Base-by-base conservation (phyloP, 805 yeast species). In the Starmerella bombicola region DNA sequence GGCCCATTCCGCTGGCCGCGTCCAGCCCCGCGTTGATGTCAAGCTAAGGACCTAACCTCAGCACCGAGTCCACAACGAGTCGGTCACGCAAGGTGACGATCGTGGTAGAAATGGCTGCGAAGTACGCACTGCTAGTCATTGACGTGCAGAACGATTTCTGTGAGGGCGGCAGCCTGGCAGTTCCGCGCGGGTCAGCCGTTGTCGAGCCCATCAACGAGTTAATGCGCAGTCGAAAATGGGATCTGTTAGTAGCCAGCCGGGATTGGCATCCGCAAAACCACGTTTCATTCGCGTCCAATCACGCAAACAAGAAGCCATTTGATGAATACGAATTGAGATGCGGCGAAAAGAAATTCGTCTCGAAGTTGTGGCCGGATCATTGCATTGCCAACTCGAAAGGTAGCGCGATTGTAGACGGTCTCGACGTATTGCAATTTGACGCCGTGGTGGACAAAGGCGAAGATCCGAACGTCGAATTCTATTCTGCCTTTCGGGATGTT, bases 201-300 rank as follows among this genome's bases (percentile, higher is more conserved):
- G 67, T 84, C 17, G 65, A 70, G 0, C 63, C 64, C 0, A 72
- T 84, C 26, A 57, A 68, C 23, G 53, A 66, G 1, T 59, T 83
- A 31, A 50, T 75, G 8, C 57, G 66, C 22, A 55, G 61, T 13
- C 25, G 35, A 12, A 40, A 56, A 0, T 85, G 91, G 88, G 64
- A 67, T 33, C 61, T 74, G 5, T 65, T 83, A 1, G 71, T 80
- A 0, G 77, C 82, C 29, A 78, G 93, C 2, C 75, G 78, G 55
- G 97, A 86, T 56, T 83, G 93, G 91, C 97, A 86, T 57, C 93
- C 95, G 0, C 30, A 47, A 10, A 66, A 72, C 51, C 97, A 86
- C 56, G 67, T 70, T 0, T 84, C 95, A 6, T 86, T 86, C 66
- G 94, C 96, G 0, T 68, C 78, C 0, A 70, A 68, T 35, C 85